Conservation (phyloP, 1,139 yeast genomes). For the Spathaspora sp. region DNA sequence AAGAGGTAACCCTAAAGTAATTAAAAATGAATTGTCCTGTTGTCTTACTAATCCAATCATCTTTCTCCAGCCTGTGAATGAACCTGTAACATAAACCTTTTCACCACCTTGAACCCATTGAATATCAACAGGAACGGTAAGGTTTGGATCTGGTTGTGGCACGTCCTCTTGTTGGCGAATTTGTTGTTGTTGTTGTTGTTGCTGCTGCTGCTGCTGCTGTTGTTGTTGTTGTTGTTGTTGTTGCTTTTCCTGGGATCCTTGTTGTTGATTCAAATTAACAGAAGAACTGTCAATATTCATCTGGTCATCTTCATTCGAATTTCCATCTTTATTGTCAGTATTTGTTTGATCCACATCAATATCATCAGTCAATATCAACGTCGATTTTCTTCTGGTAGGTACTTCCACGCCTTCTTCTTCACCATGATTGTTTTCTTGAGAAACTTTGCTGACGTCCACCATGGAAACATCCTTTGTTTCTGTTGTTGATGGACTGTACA, state of each 20-base stretch:
- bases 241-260: constrained; percentile 3
- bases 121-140: constrained; percentile 71
- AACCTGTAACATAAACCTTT: constrained; percentile 63
- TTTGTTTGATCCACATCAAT: constrained; percentile 39
- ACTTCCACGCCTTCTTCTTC: constrained; percentile 4
- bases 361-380: constrained; percentile 43
- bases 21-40: constrained; percentile 36
- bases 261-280: constrained; percentile 10
- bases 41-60: constrained; percentile 55
- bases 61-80: constrained; percentile 52
- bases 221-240: constrained; percentile 3
- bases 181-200: constrained; percentile 9
- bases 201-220: constrained; percentile 6
- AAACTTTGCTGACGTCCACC: constrained; percentile 42
- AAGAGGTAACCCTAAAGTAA: constrained; percentile 46
- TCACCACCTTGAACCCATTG: constrained; percentile 95
- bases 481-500: not conserved
- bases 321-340: constrained; percentile 19
- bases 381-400: constrained; percentile 41
- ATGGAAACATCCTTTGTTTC: constrained; percentile 33
- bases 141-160: constrained; percentile 23
- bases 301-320: constrained; percentile 14
- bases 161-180: constrained; percentile 14
- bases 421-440: constrained; percentile 14
- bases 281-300: constrained; percentile 23